Percentiles rank a stretch among this genome's conserved stretches.
phyloP scores from a whole-genome alignment of 108 stramenopile genomes.

The Stephanodiscus minutulus region DNA sequence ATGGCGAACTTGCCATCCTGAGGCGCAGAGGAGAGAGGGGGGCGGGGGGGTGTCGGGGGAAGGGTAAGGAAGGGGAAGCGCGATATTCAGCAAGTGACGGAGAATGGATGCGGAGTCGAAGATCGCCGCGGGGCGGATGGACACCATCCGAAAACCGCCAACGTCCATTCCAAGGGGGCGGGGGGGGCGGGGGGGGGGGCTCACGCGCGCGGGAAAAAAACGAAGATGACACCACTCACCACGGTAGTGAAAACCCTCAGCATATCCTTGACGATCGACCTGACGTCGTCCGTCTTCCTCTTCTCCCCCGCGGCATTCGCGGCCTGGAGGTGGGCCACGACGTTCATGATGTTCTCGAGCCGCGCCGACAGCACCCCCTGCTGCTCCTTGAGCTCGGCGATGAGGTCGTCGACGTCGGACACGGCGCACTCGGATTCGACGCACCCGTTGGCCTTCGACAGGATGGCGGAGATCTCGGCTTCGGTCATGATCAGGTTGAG shows the following conservation, averaged over 20 bases:
- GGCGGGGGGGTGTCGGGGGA: background rate
- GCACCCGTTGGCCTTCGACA: slow-evolving; percentile 63
- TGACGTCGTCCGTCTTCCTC: slow-evolving; percentile 65
- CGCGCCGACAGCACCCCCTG: slow-evolving; percentile 62
- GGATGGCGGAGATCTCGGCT: slow-evolving; percentile 60
- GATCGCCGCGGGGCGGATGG: no score
- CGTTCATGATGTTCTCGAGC: slow-evolving; percentile 64
- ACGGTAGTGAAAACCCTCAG: slow-evolving; percentile 66
- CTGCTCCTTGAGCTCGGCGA: slow-evolving; percentile 68
- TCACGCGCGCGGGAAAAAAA: background rate
- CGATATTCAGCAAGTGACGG: no score
- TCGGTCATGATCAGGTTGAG: slow-evolving; percentile 62
- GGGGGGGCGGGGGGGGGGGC: background rate
- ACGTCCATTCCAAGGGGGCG: no score
- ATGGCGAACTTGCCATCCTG: slow-evolving; percentile 46
- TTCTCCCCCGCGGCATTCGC: slow-evolving; percentile 61
- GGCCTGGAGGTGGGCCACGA: slow-evolving; percentile 65
- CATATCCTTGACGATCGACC: slow-evolving; percentile 76
- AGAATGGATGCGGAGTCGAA: no score
- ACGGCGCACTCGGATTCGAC: slow-evolving; percentile 70
- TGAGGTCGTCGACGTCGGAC: slow-evolving; percentile 66
- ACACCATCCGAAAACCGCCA: no score
- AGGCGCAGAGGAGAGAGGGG: background rate
- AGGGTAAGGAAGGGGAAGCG: background rate
- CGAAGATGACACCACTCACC: no score